Conservation (phyloP, 179 eudicot species). For the Camellia oleifera region DNA sequence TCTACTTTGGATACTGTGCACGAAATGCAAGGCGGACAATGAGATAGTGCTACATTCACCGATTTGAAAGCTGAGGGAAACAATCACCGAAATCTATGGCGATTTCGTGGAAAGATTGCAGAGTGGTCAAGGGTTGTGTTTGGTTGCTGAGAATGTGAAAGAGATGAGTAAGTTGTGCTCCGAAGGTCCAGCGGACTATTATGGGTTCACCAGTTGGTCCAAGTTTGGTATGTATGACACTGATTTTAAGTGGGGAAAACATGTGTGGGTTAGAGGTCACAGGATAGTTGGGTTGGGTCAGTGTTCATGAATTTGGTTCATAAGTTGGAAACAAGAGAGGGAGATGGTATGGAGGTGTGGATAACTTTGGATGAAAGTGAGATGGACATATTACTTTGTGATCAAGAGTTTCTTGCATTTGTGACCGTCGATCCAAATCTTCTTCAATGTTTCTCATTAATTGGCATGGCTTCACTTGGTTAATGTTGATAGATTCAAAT, state of each 20-base stretch:
- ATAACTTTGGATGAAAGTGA: constrained; percentile 12
- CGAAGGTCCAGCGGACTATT: constrained; percentile 9
- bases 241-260: constrained; percentile 17
- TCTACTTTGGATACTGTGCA: constrained; percentile 10
- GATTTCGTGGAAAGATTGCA: constrained; percentile 8
- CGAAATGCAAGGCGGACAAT: neutral
- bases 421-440: neutral
- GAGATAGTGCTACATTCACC: constrained; percentile 7
- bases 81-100: neutral
- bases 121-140: neutral
- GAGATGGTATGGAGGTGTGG: constrained; percentile 15
- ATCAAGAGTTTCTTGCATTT: constrained; percentile 4
- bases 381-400: neutral
- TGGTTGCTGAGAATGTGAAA: constrained; percentile 2
- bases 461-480: too few relatives aligned
- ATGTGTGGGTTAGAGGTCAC: constrained; percentile 9
- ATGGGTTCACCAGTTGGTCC: constrained; percentile 14
- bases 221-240: neutral
- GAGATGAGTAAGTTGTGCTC: neutral
- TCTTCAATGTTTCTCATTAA: neutral
- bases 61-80: constrained; percentile 8
- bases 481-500: too few relatives aligned
- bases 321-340: neutral
- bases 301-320: constrained; percentile 16
- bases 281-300: neutral